Percentiles rank a stretch among this genome's conserved stretches.
These are phyloP conservation scores for Jackrogersella multiformis DNA, from an alignment of 495 filamentous ascomycete genomes.

Conservation along the genomic window DNA sequence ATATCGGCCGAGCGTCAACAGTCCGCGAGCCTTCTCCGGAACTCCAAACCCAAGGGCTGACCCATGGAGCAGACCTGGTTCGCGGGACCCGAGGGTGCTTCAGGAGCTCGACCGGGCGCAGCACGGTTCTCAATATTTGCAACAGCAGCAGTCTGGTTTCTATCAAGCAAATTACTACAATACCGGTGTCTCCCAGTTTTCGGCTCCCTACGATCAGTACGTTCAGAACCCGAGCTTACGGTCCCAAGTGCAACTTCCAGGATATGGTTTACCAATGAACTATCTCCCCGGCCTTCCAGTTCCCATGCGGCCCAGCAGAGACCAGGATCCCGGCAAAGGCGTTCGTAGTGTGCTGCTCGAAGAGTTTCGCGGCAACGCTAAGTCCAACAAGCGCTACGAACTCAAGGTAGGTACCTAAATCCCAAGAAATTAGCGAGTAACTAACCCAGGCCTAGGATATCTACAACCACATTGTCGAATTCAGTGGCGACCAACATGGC, in stretches of 20 bases:
- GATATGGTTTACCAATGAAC: conserved; percentile 52
- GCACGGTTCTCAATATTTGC: conserved; percentile 41
- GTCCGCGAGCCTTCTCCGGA: conserved; percentile 65
- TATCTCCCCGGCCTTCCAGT: conserved; percentile 44
- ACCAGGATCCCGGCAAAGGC: conserved; percentile 71
- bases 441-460: conserved; percentile 68
- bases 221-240: conserved; percentile 42
- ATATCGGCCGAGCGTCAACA: conserved; percentile 62
- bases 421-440: neutral
- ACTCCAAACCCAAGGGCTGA: conserved; percentile 57
- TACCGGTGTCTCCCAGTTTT: conserved; percentile 33
- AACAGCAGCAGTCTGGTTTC: conserved; percentile 35
- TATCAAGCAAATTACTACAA: conserved; percentile 34
- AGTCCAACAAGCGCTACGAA: conserved; percentile 82
- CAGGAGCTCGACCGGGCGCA: conserved; percentile 48
- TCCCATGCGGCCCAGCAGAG: conserved; percentile 63
- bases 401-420: conserved; percentile 69
- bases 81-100: conserved; percentile 47
- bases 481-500: conserved; percentile 93
- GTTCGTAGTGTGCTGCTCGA: conserved; percentile 77
- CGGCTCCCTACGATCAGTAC: conserved; percentile 50
- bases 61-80: conserved; percentile 49
- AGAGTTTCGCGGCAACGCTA: conserved; percentile 79
- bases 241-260: conserved; percentile 41
- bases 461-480: conserved; percentile 89